phyloP scores from a whole-genome alignment of 192 early-diverging fungal genomes.

The Diversispora epigaea region DNA sequence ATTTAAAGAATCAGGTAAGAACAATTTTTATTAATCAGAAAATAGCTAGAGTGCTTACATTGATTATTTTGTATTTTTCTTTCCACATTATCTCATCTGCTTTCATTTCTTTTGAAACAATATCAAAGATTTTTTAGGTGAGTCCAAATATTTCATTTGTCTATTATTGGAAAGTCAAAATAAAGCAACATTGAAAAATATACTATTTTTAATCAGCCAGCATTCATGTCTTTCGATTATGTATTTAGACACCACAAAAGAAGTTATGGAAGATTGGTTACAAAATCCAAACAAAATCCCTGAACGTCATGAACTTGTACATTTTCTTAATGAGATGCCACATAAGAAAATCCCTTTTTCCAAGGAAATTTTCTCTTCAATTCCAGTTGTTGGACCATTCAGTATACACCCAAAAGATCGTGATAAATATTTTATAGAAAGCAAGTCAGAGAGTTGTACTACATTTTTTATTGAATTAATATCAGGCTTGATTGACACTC shows the following conservation, averaged over 20 bases:
- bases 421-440: conserved; percentile 22
- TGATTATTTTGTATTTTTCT: not conserved
- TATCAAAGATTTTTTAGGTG: not conserved
- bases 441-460: conserved; percentile 1
- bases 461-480: conserved; percentile 8
- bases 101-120: not conserved
- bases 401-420: conserved; percentile 11
- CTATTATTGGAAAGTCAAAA: not conserved
- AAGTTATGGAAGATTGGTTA: not conserved
- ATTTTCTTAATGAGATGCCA: conserved; percentile 1
- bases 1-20: not conserved
- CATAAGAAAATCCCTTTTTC: conserved; percentile 2
- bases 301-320: not conserved
- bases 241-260: not conserved
- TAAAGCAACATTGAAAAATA: not conserved
- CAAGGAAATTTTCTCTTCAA: conserved; percentile 4
- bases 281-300: conserved; percentile 8
- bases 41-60: not conserved
- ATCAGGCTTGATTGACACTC: not conserved
- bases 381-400: conserved; percentile 5
- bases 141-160: not conserved
- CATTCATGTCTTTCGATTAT: not conserved
- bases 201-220: conserved; percentile 12
- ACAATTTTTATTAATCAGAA: not conserved
- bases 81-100: not conserved